These are phyloP conservation scores for Ceratocystiopsis minuta DNA, from an alignment of 2,329 filamentous ascomycete species.

Conservation along the genomic window DNA sequence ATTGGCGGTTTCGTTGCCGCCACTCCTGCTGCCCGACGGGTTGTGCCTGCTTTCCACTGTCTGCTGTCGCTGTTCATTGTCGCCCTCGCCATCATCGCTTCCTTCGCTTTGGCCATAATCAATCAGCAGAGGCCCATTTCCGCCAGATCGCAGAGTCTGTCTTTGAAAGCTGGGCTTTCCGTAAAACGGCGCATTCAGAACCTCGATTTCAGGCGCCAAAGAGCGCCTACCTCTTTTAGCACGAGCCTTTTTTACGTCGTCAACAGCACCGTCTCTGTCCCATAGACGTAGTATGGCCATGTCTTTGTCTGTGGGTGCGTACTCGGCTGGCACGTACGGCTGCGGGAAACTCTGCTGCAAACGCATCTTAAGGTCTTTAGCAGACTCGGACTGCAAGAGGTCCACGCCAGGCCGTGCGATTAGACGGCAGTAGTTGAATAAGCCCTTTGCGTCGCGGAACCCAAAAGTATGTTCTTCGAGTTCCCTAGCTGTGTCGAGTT, in stretches of 20 bases:
- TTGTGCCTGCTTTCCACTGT: no score
- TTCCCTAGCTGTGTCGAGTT: conserved; percentile 18
- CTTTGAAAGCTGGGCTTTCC: conserved; percentile 6
- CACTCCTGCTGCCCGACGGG: no score
- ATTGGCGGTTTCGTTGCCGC: no score
- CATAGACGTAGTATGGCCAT: conserved; percentile 12
- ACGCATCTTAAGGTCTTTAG: conserved; percentile 23
- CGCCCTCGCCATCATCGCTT: not conserved
- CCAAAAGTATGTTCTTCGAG: conserved; percentile 25
- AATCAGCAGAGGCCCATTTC: not conserved
- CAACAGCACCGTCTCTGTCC: no score
- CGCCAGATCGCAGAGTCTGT: not conserved
- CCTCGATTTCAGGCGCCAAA: conserved; percentile 26
- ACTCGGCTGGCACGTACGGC: conserved; percentile 23
- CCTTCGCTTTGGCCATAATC: not conserved
- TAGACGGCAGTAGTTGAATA: conserved; percentile 26
- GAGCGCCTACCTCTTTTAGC: conserved; percentile 13
- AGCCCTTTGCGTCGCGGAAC: conserved; percentile 23
- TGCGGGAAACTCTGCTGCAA: conserved; percentile 29
- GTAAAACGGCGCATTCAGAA: conserved; percentile 33
- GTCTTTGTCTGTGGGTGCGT: conserved; percentile 19
- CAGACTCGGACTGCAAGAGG: conserved; percentile 23
- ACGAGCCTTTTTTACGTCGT: conserved; percentile 8
- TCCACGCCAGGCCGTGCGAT: conserved; percentile 24
- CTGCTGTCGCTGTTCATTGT: not conserved